These are phyloP conservation scores for Lithohypha guttulata DNA, from an alignment of 2,329 filamentous ascomycete genomes.

Conservation along the genomic window DNA sequence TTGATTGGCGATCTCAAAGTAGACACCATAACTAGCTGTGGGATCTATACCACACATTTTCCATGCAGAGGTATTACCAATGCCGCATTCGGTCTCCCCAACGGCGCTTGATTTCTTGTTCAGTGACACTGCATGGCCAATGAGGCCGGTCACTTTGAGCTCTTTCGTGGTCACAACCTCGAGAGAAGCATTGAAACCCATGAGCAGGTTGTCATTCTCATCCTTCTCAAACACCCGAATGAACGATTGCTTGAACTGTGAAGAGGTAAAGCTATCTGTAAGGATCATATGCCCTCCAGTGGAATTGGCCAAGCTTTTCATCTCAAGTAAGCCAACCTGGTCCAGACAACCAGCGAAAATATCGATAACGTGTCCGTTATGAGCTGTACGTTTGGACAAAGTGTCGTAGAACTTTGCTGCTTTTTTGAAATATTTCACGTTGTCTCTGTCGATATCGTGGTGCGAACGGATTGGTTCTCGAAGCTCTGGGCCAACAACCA, in stretches of 20 bases:
- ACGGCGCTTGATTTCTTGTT: constrained; percentile 98
- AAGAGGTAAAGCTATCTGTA: constrained; percentile 96
- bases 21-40: constrained; percentile 83
- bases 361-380: constrained; percentile 95
- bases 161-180: constrained; percentile 97
- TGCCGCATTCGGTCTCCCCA: constrained; percentile 94
- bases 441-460: constrained; percentile 96
- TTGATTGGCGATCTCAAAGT: constrained; percentile 95
- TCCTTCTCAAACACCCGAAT: constrained; percentile 96
- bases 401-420: constrained; percentile 96
- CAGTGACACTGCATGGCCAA: constrained; percentile 88
- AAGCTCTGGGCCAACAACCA: constrained; percentile 91
- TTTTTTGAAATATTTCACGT: constrained; percentile 99
- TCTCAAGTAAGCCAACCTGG: constrained; percentile 91
- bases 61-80: constrained; percentile 97
- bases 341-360: constrained; percentile 96
- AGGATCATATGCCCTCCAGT: constrained; percentile 97
- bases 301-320: constrained; percentile 93
- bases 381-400: constrained; percentile 82
- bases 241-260: constrained; percentile 99
- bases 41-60: constrained; percentile 99
- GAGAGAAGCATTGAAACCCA: constrained; percentile 95
- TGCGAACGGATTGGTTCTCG: constrained; percentile 95
- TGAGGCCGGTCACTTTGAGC: constrained; percentile 92
- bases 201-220: constrained; percentile 81